phyloP scores from a whole-genome alignment of 108 stramenopile species.

The Cyclotella baltica region DNA sequence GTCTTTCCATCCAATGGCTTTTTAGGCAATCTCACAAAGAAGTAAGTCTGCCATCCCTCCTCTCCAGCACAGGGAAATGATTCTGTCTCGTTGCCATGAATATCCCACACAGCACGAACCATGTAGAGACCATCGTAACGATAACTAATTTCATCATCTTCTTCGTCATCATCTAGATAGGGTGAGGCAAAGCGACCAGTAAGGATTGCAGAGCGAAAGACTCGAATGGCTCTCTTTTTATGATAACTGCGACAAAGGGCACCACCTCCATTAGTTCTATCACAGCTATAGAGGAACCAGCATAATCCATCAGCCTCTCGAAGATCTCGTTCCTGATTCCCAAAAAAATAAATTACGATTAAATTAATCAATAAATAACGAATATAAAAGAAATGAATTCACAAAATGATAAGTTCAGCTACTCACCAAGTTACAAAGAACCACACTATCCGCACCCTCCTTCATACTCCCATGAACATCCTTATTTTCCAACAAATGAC shows the following conservation, averaged over 20 bases:
- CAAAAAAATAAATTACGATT: not conserved
- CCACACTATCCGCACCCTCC: conserved; percentile 62
- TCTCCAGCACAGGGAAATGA: conserved; percentile 32
- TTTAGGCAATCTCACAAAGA: conserved; percentile 50
- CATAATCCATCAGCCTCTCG: conserved; percentile 54
- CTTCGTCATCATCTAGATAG: conserved; percentile 44
- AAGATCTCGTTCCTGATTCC: conserved; percentile 46
- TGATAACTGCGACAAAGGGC: conserved; percentile 51
- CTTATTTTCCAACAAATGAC: conserved; percentile 45
- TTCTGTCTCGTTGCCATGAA: conserved; percentile 56
- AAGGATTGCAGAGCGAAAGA: conserved; percentile 55
- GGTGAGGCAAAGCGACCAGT: conserved; percentile 50
- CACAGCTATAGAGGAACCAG: conserved; percentile 53
- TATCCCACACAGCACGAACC: conserved; percentile 57
- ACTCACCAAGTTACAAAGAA: conserved; percentile 56
- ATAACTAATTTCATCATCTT: conserved; percentile 54
- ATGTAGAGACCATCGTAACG: conserved; percentile 62
- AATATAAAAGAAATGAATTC: not conserved
- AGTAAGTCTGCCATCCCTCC: conserved; percentile 56
- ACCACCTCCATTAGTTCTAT: conserved; percentile 54
- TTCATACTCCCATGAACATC: conserved; percentile 65
- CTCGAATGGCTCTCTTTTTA: conserved; percentile 53
- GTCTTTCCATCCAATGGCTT: conserved; percentile 45
- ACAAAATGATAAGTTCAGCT: not conserved
- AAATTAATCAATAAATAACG: not conserved